Evolutionary conservation across 179 eudicot genomes (phyloP), one percentile per base, ranked within the genome.

Genomic region (Spinacia oleracea): DNA sequence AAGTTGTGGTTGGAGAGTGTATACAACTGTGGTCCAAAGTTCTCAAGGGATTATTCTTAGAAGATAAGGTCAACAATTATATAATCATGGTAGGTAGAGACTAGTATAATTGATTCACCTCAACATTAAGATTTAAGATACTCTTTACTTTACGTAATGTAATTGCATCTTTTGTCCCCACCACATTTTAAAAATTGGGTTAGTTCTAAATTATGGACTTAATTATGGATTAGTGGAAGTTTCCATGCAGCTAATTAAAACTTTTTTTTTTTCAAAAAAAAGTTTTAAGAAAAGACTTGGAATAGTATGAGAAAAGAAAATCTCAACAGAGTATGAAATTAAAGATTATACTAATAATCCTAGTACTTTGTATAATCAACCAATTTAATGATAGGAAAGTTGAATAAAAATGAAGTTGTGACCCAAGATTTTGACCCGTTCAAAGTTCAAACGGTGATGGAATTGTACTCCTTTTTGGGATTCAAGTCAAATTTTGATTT

Each of bases 371-470:
- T n/a, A n/a, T n/a, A n/a, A n/a, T n/a, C n/a, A n/a, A n/a, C n/a
- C n/a, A n/a, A n/a, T n/a, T 29, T 77, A 25, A 65, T 77, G 31
- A 11, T 69, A 40, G 35, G 31, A 56, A 77, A 23, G 23, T 16
- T 9, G 35, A 48, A 18, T 65, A 55, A n/a, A 53, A 9, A 14
- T 5, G 35, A 31, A 25, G 12, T 50, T 67, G 21, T 31, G n/a
- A 56, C 16, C 76, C 51, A 63, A 80, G 74, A 40, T 74, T 80
- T 80, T 80, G 79, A 80, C 83, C 25, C 1, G 21, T 80, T 80
- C 74, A 69, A 75, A 67, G 46, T 0, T 68, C 6, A 9, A 35
- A 43, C 25, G 21, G 20, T 20, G 0, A 18, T 79, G 81, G 55
- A 48, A 40, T 40, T 31, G 29, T 14, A 21, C 45, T 20, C 35